Base-by-base conservation (phyloP, 2,329 filamentous ascomycete species). In the Curvularia hawaiiensis region DNA sequence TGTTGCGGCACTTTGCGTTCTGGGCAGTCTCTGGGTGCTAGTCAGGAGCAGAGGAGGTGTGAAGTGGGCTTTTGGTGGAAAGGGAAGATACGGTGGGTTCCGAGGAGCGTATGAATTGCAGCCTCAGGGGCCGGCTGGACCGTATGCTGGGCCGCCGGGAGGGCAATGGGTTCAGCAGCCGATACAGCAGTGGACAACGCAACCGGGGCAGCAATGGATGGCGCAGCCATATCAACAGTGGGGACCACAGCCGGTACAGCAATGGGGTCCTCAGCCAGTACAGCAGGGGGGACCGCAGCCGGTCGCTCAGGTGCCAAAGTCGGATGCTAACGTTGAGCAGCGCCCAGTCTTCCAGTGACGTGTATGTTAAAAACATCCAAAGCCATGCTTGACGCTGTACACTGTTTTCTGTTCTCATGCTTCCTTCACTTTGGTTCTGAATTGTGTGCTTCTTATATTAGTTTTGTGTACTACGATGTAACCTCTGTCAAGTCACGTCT, bases 31-130 rank as follows among this genome's bases (percentile, higher is more conserved):
- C 2, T 70, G 54, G 50, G 40, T 71, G 10, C 57, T 73, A 7
- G 53, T 68, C 26, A 62, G 57, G 4, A 57, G 64, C n/a, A 61
- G 72, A 26, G 71, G 72, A 6, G 69, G 72, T 0, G 1, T 64
- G 1, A 65, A 64, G 24, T 75, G 71, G 72, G 44, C 71, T 5
- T 48, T 63, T 44, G 66, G 70, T 10, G 70, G 72, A 1, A 64
- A 67, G 44, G 71, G 68, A 0, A 60, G 68, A 10, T 74, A 74
- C 52, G 69, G 51, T 33, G 72, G 58, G 4, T 72, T 75, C 41
- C 58, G 65, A 5, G 65, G 54, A 44, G 51, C 63, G 5, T 69
- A 71, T 41, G 69, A 73, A 55, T 59, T 70, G 62, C 54, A 62
- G 12, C 54, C 56, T 10, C 55, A 48, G 10, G 52, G 33, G 10